Evolutionary conservation across 805 yeast genomes (phyloP), one percentile per base, ranked within the genome.

Genomic region (Huiozyma sinensis): DNA sequence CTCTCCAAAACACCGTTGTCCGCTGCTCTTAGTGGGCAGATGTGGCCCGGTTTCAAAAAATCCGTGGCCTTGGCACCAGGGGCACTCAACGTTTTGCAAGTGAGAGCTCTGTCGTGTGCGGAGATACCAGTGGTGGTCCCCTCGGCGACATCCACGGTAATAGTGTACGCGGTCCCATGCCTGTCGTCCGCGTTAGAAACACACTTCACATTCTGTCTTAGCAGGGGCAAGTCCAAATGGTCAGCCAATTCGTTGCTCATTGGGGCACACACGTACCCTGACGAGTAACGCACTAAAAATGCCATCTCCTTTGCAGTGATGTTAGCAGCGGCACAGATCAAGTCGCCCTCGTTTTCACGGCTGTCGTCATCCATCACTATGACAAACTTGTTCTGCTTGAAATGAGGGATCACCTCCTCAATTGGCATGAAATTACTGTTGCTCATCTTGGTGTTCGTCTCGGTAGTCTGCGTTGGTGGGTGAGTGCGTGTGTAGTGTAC

Each of bases 81-180:
- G 50, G 76, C 73, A 1, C 95, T 95, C 53, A 92, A 71, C 47
- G 71, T 71, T 34, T 71, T 65, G 34, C 85, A 84, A 1, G 98
- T 92, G 52, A 83, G 66, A 0, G 95, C 90, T 56, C 99, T 74
- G 64, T 92, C 99, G 55, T 80, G 81, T 7, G 98, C 97, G 28
- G 95, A 83, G 41, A 92, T 92, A 9, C 99, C 99, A 0, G 99
- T 92, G 9, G 97, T 87, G 33, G 97, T 89, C 33, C 95, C 95
- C 45, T 82, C 82, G 33, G 75, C 78, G 49, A 68, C 79, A 60
- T 92, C 99, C 43, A 85, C 85, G 1, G 97, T 87, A 40, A 92
- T 79, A 1, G 98, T 92, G 66, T 92, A 92, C 2, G 97, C 97
- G 1, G 99, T 92, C 8, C 95, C 95, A 54, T 92, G 97, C 60